phyloP scores from a whole-genome alignment of 140 eudicot species.

The Senecio squalidus region DNA sequence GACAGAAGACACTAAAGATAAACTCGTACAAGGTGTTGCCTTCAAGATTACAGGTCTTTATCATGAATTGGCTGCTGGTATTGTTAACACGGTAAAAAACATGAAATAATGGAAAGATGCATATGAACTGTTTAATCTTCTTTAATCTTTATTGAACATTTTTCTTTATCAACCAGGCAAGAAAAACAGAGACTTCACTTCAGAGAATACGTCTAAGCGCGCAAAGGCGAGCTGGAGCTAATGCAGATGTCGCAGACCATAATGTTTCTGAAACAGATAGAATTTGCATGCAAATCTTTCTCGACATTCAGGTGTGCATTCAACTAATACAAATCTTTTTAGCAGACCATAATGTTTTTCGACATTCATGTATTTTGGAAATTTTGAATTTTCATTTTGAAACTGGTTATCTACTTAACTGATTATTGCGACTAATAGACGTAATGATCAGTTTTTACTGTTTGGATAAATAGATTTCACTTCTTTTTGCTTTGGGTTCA shows the following conservation, averaged over 20 bases:
- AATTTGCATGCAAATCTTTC: constrained; percentile 93
- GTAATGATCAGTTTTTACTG: too few species aligned
- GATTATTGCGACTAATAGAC: too few species aligned
- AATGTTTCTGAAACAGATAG: constrained; percentile 82
- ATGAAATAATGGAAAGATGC: not conserved
- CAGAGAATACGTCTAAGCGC: constrained; percentile 83
- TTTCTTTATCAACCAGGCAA: constrained; percentile 41
- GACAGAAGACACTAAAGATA: constrained; percentile 41
- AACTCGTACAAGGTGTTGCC: constrained; percentile 62
- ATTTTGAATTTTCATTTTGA: not conserved
- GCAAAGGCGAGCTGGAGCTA: constrained; percentile 79
- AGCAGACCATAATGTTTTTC: too few species aligned
- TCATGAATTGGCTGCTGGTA: constrained; percentile 64
- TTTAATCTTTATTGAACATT: not conserved
- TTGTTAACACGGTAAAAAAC: constrained; percentile 50
- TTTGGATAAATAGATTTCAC: too few species aligned
- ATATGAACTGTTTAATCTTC: not conserved
- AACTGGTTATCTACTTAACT: too few species aligned
- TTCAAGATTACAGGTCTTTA: constrained; percentile 65
- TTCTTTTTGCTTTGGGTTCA: too few species aligned
- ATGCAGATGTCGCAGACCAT: constrained; percentile 60
- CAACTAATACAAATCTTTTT: too few species aligned
- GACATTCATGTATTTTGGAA: not conserved
- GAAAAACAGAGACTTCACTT: constrained; percentile 83
- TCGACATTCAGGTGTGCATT: constrained; percentile 72